phyloP scores from a whole-genome alignment of 2,329 filamentous ascomycete species.

The Curvularia sp. region DNA sequence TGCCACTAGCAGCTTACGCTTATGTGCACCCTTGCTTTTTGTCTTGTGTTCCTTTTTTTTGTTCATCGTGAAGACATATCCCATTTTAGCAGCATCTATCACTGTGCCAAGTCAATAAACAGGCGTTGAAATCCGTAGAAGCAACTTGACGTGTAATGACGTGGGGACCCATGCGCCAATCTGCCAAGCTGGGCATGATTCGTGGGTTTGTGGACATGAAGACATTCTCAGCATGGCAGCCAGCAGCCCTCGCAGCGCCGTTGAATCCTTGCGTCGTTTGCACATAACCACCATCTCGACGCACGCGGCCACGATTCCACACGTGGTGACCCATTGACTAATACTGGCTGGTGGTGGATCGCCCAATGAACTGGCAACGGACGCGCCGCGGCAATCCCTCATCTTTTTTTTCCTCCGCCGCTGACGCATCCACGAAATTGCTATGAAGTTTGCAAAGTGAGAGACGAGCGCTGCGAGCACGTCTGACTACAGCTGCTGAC shows the following conservation, averaged over 20 bases:
- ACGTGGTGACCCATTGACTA: neutral
- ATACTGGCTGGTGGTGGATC: neutral
- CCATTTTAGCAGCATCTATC: neutral
- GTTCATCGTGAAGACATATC: neutral
- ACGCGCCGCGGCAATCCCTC: constrained; percentile 2
- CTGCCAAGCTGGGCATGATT: constrained; percentile 22
- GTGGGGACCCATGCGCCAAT: constrained; percentile 13
- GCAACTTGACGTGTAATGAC: constrained; percentile 12
- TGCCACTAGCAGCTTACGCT: constrained; percentile 6
- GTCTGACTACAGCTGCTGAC: constrained; percentile 17
- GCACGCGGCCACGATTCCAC: neutral
- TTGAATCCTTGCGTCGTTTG: neutral
- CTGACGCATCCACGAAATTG: constrained; percentile 21
- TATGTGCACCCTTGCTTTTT: neutral
- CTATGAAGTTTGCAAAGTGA: constrained; percentile 70
- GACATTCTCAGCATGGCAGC: constrained; percentile 3
- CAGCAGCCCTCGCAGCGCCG: constrained; percentile 9
- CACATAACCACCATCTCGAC: constrained; percentile 1
- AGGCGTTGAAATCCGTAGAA: neutral
- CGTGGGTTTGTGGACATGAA: constrained; percentile 9
- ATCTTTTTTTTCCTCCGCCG: constrained; percentile 1
- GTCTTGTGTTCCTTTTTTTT: neutral
- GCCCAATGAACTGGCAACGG: constrained; percentile 3
- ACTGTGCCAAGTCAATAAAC: neutral
- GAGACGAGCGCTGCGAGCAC: constrained; percentile 26